A percentile compares a stretch with the other conserved stretches of the same genome.
These are phyloP conservation scores for Nymphaea colorata DNA, from an alignment of 164 flowering plant genomes.

Conservation along the genomic window DNA sequence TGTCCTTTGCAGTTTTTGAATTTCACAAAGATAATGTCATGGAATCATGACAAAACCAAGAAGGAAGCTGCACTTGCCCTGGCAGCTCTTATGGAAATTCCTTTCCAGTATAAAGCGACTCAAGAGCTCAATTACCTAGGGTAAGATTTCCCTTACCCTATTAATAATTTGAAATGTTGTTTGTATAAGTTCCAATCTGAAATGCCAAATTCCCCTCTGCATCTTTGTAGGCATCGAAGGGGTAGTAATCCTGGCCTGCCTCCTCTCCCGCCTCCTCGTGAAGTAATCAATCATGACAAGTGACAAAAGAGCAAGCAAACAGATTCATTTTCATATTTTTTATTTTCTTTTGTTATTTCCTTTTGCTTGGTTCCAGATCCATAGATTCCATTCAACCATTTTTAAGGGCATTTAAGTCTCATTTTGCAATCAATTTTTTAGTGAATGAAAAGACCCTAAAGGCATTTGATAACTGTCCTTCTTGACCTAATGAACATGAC, in stretches of 20 bases:
- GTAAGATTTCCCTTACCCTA: slow-evolving; percentile 13
- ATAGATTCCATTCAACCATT: too few relatives aligned
- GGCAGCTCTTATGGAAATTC: slow-evolving; percentile 91
- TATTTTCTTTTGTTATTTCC: too few relatives aligned
- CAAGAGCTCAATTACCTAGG: slow-evolving; percentile 20
- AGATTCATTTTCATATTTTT: too few relatives aligned
- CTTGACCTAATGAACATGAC: too few relatives aligned
- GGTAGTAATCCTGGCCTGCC: slow-evolving; percentile 13
- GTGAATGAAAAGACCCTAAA: too few relatives aligned
- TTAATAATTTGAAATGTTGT: not conserved
- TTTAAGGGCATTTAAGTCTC: too few relatives aligned
- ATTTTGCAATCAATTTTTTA: too few relatives aligned
- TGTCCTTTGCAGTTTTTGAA: slow-evolving; percentile 59
- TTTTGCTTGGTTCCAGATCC: too few relatives aligned
- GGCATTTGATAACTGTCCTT: too few relatives aligned
- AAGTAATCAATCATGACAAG: slow-evolving; percentile 49
- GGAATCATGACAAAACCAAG: slow-evolving; percentile 35
- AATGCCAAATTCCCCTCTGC: not conserved
- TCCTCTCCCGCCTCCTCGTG: slow-evolving; percentile 67
- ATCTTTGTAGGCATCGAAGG: slow-evolving; percentile 13
- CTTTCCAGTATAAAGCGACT: slow-evolving; percentile 69
- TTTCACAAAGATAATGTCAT: slow-evolving; percentile 79
- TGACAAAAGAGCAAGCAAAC: too few relatives aligned
- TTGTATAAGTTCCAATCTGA: slow-evolving; percentile 1
- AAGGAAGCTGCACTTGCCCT: slow-evolving; percentile 85